A percentile compares a stretch with the other conserved stretches of the same genome.
Evolutionary conservation across 768 basidiomycete genomes (phyloP).

Genomic region (Steccherinum ochraceum): DNA sequence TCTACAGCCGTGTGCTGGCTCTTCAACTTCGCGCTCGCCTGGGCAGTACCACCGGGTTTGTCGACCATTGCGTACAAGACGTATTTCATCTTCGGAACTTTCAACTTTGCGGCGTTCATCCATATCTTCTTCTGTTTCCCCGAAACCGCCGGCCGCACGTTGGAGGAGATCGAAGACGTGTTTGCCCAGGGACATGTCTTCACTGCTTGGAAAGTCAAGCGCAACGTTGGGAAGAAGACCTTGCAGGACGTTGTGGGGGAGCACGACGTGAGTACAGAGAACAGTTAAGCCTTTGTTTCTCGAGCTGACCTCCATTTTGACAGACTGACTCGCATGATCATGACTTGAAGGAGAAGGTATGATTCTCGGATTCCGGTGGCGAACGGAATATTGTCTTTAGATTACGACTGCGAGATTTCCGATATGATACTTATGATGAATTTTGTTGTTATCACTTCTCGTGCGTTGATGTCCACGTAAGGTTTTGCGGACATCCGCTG

Average conservation of each 20-base stretch:
- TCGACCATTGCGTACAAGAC: slow-evolving; percentile 65
- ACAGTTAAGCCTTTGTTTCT: no score
- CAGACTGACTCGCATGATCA: no score
- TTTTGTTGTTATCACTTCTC: no score
- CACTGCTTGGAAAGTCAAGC: slow-evolving; percentile 66
- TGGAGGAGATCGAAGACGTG: slow-evolving; percentile 78
- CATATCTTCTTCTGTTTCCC: slow-evolving; percentile 79
- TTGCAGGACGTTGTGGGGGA: slow-evolving; percentile 39
- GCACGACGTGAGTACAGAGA: not conserved
- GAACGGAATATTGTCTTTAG: no score
- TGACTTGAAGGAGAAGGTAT: no score
- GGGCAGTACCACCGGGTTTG: slow-evolving; percentile 69
- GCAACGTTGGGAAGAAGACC: slow-evolving; percentile 56
- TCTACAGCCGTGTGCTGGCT: slow-evolving; percentile 30
- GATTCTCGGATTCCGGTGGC: no score
- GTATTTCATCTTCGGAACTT: slow-evolving; percentile 73
- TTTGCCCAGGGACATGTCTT: slow-evolving; percentile 65
- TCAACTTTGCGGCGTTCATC: slow-evolving; percentile 67
- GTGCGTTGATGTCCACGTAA: no score
- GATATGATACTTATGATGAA: no score
- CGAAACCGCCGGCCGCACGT: slow-evolving; percentile 64
- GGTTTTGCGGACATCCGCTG: no score
- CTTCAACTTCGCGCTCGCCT: slow-evolving; percentile 72
- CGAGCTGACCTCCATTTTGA: no score
- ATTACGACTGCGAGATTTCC: no score